Conservation (phyloP, 192 early-diverging fungal species). For the Coemansia sp. region DNA sequence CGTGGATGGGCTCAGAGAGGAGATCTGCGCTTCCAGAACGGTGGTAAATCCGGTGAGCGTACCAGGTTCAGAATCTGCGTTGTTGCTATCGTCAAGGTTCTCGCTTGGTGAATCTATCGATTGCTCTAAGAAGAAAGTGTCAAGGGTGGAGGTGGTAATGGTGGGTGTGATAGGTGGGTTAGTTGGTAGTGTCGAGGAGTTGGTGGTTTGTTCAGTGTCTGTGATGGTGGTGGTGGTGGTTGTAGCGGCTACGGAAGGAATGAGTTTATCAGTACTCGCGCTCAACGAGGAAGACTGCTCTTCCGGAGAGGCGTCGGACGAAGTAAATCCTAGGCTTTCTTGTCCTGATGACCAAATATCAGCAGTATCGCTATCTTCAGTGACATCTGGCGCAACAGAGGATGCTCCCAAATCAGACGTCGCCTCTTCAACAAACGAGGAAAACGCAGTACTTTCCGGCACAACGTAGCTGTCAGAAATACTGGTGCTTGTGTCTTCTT, state of each 20-base stretch:
- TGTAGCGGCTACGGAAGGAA: slow-evolving; percentile 12
- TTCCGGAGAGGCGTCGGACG: not conserved
- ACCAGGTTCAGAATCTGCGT: not conserved
- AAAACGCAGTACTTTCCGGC: not conserved
- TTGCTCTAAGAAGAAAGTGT: slow-evolving; percentile 5
- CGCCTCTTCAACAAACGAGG: not conserved
- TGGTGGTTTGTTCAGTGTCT: not conserved
- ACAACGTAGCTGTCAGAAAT: not conserved
- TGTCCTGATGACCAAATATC: not conserved
- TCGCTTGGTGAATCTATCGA: not conserved
- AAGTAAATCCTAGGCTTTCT: not conserved
- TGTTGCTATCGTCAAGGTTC: not conserved
- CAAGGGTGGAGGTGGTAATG: slow-evolving; percentile 10
- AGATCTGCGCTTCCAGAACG: not conserved
- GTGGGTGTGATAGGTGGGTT: slow-evolving; percentile 3
- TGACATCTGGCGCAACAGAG: not conserved
- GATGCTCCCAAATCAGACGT: not conserved
- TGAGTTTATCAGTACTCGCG: slow-evolving; percentile 14
- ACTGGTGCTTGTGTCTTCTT: not conserved
- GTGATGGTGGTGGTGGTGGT: slow-evolving; percentile 8
- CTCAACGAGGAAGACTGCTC: not conserved
- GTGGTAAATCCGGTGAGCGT: not conserved
- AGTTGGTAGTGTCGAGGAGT: not conserved
- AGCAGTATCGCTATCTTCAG: not conserved
- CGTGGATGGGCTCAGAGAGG: not conserved